Percentiles rank a stretch among this genome's conserved stretches.
These are phyloP conservation scores for Pseudodiploospora longispora DNA, from an alignment of 2,329 filamentous ascomycete species.

Conservation along the genomic window DNA sequence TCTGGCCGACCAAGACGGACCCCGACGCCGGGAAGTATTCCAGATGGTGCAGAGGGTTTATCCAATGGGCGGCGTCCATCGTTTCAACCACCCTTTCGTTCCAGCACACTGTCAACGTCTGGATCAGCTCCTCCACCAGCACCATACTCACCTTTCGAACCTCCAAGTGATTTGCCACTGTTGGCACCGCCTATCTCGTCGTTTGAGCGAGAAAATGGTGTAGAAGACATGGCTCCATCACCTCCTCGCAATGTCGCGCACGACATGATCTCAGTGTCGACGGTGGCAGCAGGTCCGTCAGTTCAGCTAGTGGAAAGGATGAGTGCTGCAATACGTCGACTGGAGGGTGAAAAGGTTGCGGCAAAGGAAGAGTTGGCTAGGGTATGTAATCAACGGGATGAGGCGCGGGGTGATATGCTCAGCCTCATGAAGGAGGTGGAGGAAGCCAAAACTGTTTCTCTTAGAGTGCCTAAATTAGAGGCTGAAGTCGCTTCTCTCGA, in stretches of 20 bases:
- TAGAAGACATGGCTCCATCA: constrained; percentile 37
- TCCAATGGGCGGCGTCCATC: constrained; percentile 41
- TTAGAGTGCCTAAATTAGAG: constrained; percentile 58
- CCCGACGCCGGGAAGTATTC: constrained; percentile 41
- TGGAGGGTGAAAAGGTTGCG: constrained; percentile 87
- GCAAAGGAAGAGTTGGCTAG: constrained; percentile 78
- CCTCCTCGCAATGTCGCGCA: constrained; percentile 65
- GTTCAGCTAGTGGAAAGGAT: constrained; percentile 95
- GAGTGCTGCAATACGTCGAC: constrained; percentile 81
- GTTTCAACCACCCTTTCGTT: constrained; percentile 36
- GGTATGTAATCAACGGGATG: constrained; percentile 78
- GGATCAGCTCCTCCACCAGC: constrained; percentile 28
- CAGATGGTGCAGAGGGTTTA: constrained; percentile 31
- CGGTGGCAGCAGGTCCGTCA: constrained; percentile 80
- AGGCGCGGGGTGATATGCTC: constrained; percentile 87
- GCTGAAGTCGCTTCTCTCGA: constrained; percentile 60
- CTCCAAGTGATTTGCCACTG: constrained; percentile 23
- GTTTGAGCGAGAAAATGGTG: constrained; percentile 43
- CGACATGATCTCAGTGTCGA: constrained; percentile 83
- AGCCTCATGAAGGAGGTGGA: constrained; percentile 81
- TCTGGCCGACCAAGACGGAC: constrained; percentile 25
- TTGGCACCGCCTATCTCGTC: constrained; percentile 30
- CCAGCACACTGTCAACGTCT: constrained; percentile 29
- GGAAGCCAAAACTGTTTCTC: constrained; percentile 51
- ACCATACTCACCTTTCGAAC: constrained; percentile 42